These are phyloP conservation scores for Lentinula edodes DNA, from an alignment of 768 basidiomycete species.

Conservation along the genomic window DNA sequence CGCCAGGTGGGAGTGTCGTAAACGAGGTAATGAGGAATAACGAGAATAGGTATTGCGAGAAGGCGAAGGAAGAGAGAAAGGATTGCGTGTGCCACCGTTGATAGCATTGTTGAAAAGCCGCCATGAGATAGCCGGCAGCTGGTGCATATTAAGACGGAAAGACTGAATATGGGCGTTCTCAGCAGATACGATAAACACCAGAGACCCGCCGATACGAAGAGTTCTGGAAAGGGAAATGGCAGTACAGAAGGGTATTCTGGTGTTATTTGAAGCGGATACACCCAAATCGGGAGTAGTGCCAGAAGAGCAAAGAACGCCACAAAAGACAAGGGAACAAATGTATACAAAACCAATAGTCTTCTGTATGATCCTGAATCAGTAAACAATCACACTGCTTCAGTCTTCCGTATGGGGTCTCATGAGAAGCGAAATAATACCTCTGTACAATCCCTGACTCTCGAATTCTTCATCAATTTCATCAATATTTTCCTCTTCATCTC, in stretches of 20 bases:
- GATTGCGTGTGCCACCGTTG: slow-evolving; percentile 41
- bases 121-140: slow-evolving; percentile 24
- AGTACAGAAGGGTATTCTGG: slow-evolving; percentile 37
- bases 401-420: neutral
- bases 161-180: slow-evolving; percentile 38
- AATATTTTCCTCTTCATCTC: slow-evolving; percentile 27
- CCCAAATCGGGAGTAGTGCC: slow-evolving; percentile 41
- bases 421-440: slow-evolving; percentile 27
- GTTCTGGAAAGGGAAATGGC: slow-evolving; percentile 61
- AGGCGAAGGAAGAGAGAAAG: slow-evolving; percentile 51
- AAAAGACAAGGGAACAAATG: slow-evolving; percentile 52
- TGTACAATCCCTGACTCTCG: slow-evolving; percentile 25
- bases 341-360: slow-evolving; percentile 48
- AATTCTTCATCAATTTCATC: slow-evolving; percentile 31
- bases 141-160: slow-evolving; percentile 24
- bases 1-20: slow-evolving; percentile 43
- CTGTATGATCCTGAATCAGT: slow-evolving; percentile 53
- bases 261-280: slow-evolving; percentile 35
- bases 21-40: slow-evolving; percentile 34
- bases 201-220: slow-evolving; percentile 54
- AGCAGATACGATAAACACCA: slow-evolving; percentile 57
- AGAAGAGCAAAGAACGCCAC: slow-evolving; percentile 44
- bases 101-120: slow-evolving; percentile 26
- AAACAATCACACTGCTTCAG: neutral
- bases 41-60: slow-evolving; percentile 46